Evolutionary conservation across 1,284 basidiomycete genomes (phyloP).

Genomic region (Cutaneotrichosporon spelunceum): DNA sequence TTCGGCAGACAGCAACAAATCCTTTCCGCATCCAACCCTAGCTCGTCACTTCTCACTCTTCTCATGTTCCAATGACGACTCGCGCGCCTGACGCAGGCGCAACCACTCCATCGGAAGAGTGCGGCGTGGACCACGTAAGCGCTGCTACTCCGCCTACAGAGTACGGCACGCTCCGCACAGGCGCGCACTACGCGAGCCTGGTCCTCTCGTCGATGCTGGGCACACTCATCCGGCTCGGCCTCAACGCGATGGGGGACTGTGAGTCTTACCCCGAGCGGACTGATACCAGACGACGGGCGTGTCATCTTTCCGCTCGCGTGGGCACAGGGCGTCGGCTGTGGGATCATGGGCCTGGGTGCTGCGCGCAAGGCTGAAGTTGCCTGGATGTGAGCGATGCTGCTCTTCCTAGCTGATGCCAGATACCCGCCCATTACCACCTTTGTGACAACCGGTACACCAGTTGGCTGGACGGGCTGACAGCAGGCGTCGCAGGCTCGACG

Average conservation of each 20-base stretch:
- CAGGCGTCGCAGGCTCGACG: constrained; percentile 90
- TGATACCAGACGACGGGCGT: constrained; percentile 55
- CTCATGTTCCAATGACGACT: not conserved
- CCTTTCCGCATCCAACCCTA: not conserved
- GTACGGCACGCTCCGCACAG: constrained; percentile 17
- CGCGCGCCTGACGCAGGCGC: not conserved
- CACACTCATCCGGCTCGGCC: constrained; percentile 69
- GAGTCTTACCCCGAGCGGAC: not conserved
- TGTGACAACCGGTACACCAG: constrained; percentile 69
- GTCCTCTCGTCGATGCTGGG: constrained; percentile 75
- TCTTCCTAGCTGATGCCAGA: constrained; percentile 52
- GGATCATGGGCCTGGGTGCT: constrained; percentile 80
- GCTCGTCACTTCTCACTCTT: not conserved
- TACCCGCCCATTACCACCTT: constrained; percentile 85
- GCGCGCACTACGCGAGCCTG: constrained; percentile 58
- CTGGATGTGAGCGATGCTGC: constrained; percentile 61
- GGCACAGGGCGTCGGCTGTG: constrained; percentile 82
- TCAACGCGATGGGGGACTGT: constrained; percentile 61
- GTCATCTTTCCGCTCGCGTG: constrained; percentile 82
- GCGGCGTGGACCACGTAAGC: constrained; percentile 15
- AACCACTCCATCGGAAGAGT: not conserved
- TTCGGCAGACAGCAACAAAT: not conserved
- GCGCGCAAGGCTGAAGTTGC: constrained; percentile 67
- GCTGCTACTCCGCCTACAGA: constrained; percentile 17
- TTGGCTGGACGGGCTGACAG: constrained; percentile 3